Conservation (phyloP, 108 stramenopile species). For the Fragilariopsis cylindrus region DNA sequence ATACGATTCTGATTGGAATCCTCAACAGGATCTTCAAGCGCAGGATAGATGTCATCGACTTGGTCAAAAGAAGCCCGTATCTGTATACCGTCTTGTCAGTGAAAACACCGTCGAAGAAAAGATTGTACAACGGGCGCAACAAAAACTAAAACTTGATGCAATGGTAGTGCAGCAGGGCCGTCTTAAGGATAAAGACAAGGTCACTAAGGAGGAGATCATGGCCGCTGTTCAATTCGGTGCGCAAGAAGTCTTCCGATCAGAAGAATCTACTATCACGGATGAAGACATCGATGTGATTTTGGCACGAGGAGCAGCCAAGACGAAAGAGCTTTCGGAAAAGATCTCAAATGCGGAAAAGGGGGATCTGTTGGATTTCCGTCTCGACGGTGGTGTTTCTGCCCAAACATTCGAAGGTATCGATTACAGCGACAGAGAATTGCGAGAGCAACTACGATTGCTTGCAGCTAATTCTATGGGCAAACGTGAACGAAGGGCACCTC, state of each 20-base stretch:
- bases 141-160: slow-evolving; percentile 99
- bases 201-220: slow-evolving; percentile 88
- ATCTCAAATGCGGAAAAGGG: slow-evolving; percentile 93
- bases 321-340: slow-evolving; percentile 88
- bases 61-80: slow-evolving; percentile 97
- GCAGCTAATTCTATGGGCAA: slow-evolving; percentile 86
- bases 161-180: slow-evolving; percentile 98
- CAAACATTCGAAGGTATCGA: slow-evolving; percentile 92
- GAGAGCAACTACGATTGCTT: slow-evolving; percentile 79
- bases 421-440: slow-evolving; percentile 81
- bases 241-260: slow-evolving; percentile 92
- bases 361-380: slow-evolving; percentile 91
- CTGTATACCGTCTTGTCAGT: slow-evolving; percentile 96
- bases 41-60: slow-evolving; percentile 97
- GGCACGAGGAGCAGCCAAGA: slow-evolving; percentile 87
- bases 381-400: slow-evolving; percentile 88
- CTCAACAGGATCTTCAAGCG: slow-evolving; percentile 98
- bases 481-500: slow-evolving; percentile 84
- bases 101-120: slow-evolving; percentile 99
- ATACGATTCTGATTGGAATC: slow-evolving; percentile 98
- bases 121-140: slow-evolving; percentile 98
- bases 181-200: slow-evolving; percentile 88
- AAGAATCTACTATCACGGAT: slow-evolving; percentile 90
- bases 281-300: slow-evolving; percentile 97
- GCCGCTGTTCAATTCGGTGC: slow-evolving; percentile 96